These are phyloP conservation scores for Aspergillus arachidicola DNA, from an alignment of 2,329 filamentous ascomycete genomes.

Conservation along the genomic window DNA sequence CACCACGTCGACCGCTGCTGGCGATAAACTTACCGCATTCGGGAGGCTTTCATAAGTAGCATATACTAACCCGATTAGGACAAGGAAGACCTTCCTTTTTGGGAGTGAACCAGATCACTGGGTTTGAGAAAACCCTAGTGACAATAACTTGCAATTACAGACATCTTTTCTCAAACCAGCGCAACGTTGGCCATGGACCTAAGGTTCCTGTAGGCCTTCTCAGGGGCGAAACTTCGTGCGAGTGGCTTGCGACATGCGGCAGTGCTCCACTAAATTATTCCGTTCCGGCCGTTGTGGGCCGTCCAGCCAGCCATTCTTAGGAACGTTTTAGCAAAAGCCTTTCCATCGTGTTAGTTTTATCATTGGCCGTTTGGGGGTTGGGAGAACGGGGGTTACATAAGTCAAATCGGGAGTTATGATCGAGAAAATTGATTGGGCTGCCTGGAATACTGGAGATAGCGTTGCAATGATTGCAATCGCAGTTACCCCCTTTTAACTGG, in stretches of 20 bases:
- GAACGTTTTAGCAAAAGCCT: neutral
- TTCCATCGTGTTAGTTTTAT: neutral
- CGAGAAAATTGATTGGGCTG: neutral
- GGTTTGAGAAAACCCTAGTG: too few relatives aligned
- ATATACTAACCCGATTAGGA: too few relatives aligned
- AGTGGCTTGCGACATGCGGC: neutral
- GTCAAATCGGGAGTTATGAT: neutral
- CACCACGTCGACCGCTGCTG: too few relatives aligned
- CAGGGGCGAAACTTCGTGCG: neutral
- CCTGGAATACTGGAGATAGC: neutral
- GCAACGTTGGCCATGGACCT: neutral
- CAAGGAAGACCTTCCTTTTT: too few relatives aligned
- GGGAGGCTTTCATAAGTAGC: too few relatives aligned
- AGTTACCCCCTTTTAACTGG: neutral
- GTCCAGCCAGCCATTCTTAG: neutral
- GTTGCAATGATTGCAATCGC: neutral
- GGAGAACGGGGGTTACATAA: neutral
- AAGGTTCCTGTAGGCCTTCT: neutral
- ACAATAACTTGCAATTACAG: neutral
- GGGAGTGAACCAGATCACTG: too few relatives aligned
- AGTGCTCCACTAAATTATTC: neutral
- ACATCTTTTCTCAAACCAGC: neutral
- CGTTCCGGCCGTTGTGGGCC: neutral
- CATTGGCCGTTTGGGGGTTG: neutral
- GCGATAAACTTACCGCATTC: too few relatives aligned